Conservation (phyloP, 2,329 filamentous ascomycete genomes). For the Ampelomyces quisqualis region DNA sequence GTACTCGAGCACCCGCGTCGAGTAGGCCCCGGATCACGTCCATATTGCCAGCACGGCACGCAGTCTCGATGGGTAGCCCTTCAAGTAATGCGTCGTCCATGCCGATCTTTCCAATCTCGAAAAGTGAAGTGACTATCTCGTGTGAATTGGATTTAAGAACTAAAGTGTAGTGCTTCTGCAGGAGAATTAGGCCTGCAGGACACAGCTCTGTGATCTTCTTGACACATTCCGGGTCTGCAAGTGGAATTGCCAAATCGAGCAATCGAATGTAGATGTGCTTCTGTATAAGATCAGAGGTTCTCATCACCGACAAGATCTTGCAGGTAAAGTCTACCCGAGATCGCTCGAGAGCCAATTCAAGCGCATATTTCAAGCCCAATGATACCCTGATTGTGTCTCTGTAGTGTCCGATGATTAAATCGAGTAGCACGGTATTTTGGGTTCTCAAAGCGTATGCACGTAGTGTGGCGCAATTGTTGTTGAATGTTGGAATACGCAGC, state of each 20-base stretch:
- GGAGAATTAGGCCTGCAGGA: not conserved
- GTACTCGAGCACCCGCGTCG: not conserved
- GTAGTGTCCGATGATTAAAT: not conserved
- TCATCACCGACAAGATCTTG: not conserved
- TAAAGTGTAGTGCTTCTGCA: not conserved
- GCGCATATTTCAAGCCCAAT: not conserved
- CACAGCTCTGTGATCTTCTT: not conserved
- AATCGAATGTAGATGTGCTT: not conserved
- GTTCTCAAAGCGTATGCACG: not conserved
- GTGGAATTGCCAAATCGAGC: not conserved
- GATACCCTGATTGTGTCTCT: not conserved
- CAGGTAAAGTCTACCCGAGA: not conserved
- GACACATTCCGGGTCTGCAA: not conserved
- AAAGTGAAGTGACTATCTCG: not conserved
- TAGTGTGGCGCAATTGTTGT: not conserved
- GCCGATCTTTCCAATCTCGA: too few species aligned
- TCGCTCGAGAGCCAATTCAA: not conserved
- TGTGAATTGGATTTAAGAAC: not conserved
- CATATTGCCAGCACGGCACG: too few species aligned
- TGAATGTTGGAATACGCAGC: not conserved
- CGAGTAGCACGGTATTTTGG: not conserved
- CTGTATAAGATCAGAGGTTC: not conserved
- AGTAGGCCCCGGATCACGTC: not conserved
- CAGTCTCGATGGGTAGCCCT: too few species aligned
- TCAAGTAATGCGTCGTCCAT: too few species aligned